A percentile compares a stretch with the other conserved stretches of the same genome.
Evolutionary conservation across 331 rosid species (phyloP).

Genomic region (Rosa hybrid): DNA sequence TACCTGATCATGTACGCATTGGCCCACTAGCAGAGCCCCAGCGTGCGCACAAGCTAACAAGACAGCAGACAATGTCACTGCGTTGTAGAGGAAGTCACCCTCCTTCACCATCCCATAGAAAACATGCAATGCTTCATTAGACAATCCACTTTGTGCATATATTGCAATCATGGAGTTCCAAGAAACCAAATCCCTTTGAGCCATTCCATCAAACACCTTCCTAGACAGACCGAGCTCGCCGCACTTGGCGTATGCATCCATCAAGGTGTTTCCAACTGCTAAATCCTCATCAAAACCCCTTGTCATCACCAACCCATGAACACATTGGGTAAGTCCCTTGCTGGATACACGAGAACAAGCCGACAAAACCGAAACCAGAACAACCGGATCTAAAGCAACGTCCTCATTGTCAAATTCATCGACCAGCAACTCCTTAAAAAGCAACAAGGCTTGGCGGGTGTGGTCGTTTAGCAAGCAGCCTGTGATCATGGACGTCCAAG

Average conservation of each 20-base stretch:
- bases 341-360: constrained; percentile 62
- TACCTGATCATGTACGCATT: constrained; percentile 84
- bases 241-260: constrained; percentile 87
- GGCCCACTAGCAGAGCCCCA: constrained; percentile 69
- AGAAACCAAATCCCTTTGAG: constrained; percentile 67
- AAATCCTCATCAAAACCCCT: constrained; percentile 58
- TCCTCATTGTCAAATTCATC: constrained; percentile 43
- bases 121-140: constrained; percentile 64
- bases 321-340: constrained; percentile 55
- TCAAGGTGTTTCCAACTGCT: constrained; percentile 71
- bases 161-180: constrained; percentile 87
- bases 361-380: constrained; percentile 63
- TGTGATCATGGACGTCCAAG: constrained; percentile 78
- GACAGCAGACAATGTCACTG: constrained; percentile 63
- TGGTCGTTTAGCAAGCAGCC: constrained; percentile 61
- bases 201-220: constrained; percentile 76
- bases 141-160: constrained; percentile 73
- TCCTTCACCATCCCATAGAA: constrained; percentile 55
- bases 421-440: constrained; percentile 62
- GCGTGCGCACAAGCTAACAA: constrained; percentile 77
- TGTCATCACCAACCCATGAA: constrained; percentile 69
- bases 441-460: constrained; percentile 42
- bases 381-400: constrained; percentile 53
- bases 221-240: constrained; percentile 54
- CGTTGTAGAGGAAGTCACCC: constrained; percentile 41